phyloP scores from a whole-genome alignment of 1,139 yeast genomes.

The Martiniozyma asiatica region DNA sequence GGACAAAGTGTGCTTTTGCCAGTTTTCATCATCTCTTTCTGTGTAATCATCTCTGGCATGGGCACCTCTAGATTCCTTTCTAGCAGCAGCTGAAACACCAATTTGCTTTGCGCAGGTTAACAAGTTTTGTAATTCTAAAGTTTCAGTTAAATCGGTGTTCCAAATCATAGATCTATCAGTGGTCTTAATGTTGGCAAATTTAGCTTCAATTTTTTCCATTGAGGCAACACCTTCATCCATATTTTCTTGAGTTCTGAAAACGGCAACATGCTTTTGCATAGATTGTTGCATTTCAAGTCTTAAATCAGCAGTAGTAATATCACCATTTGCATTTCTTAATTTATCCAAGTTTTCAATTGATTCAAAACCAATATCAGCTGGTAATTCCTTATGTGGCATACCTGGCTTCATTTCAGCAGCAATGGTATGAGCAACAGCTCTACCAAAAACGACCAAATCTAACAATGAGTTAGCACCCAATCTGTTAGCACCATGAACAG shows the following conservation, averaged over 20 bases:
- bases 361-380: conserved; percentile 80
- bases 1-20: conserved; percentile 97
- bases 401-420: conserved; percentile 80
- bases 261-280: conserved; percentile 96
- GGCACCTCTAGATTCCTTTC: conserved; percentile 98
- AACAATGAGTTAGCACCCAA: conserved; percentile 97
- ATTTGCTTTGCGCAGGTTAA: conserved; percentile 97
- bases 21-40: conserved; percentile 85
- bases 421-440: conserved; percentile 94
- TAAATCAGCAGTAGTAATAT: conserved; percentile 73
- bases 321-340: conserved; percentile 76
- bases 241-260: conserved; percentile 88
- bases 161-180: conserved; percentile 97
- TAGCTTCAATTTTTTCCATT: conserved; percentile 63
- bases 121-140: conserved; percentile 91
- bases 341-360: conserved; percentile 85
- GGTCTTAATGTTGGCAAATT: conserved; percentile 66
- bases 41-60: conserved; percentile 98
- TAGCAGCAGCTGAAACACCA: conserved; percentile 85
- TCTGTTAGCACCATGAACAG: conserved; percentile 99
- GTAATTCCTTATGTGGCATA: conserved; percentile 65
- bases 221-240: conserved; percentile 85
- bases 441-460: conserved; percentile 95
- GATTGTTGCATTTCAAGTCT: conserved; percentile 89
- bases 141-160: conserved; percentile 95